Percentiles rank a stretch among this genome's conserved stretches.
These are phyloP conservation scores for Monosporascus sp. DNA, from an alignment of 2,329 filamentous ascomycete species.

Conservation along the genomic window DNA sequence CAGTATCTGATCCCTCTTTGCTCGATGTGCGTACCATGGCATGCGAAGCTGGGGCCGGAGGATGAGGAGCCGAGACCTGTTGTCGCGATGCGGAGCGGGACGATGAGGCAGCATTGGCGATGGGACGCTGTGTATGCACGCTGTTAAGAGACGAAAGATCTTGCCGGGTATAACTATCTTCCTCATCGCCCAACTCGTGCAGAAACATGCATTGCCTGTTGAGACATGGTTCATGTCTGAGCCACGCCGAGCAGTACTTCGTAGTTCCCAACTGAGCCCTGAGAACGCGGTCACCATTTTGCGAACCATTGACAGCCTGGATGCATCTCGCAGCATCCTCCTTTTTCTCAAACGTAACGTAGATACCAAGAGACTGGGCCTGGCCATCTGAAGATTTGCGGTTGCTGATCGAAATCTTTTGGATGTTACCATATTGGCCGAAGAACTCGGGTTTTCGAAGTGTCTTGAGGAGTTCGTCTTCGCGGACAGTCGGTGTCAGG, in stretches of 20 bases:
- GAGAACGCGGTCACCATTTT: slow-evolving; percentile 81
- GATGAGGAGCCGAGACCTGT: slow-evolving; percentile 35
- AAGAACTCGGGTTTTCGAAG: slow-evolving; percentile 90
- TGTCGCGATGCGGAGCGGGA: slow-evolving; percentile 50
- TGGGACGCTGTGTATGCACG: slow-evolving; percentile 69
- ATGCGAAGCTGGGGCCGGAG: slow-evolving; percentile 41
- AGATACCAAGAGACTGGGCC: slow-evolving; percentile 88
- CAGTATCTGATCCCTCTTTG: slow-evolving; percentile 67
- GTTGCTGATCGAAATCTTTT: slow-evolving; percentile 98
- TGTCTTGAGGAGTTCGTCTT: slow-evolving; percentile 88
- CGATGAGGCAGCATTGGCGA: slow-evolving; percentile 47
- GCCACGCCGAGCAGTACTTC: slow-evolving; percentile 96
- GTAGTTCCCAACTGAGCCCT: slow-evolving; percentile 82
- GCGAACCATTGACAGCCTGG: slow-evolving; percentile 82
- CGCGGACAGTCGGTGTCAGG: slow-evolving; percentile 82
- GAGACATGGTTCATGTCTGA: slow-evolving; percentile 88
- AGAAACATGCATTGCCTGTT: slow-evolving; percentile 98
- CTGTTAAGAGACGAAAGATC: slow-evolving; percentile 94
- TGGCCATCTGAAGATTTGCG: slow-evolving; percentile 71
- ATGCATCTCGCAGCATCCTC: slow-evolving; percentile 89
- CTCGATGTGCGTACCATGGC: slow-evolving; percentile 73
- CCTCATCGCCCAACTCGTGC: slow-evolving; percentile 96
- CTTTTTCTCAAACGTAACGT: slow-evolving; percentile 94
- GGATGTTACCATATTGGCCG: slow-evolving; percentile 95
- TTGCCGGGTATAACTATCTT: slow-evolving; percentile 91